A percentile compares a stretch with the other conserved stretches of the same genome.
phyloP scores from a whole-genome alignment of 192 early-diverging fungal species.

The Gonapodya sp. region DNA sequence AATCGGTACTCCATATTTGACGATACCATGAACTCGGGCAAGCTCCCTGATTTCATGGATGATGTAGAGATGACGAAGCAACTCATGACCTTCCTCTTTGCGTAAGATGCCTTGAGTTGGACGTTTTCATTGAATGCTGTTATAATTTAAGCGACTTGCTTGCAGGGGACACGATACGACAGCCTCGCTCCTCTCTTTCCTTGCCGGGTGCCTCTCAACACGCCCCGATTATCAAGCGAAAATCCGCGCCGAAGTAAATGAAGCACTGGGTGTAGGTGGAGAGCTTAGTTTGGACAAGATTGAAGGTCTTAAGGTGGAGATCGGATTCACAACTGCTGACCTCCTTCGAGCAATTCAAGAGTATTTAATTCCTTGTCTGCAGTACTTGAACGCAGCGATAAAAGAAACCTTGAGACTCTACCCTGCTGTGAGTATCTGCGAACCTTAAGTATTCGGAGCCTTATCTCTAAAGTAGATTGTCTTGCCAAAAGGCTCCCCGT shows the following conservation, averaged over 20 bases:
- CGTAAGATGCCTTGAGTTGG: not conserved
- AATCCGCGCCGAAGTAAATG: not conserved
- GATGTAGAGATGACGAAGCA: not conserved
- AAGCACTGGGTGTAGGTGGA: not conserved
- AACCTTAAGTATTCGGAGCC: not conserved
- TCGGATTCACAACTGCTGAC: too few species aligned
- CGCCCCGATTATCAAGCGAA: not conserved
- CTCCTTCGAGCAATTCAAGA: too few species aligned
- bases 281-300: slow-evolving; percentile 3
- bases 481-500: too few species aligned
- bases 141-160: not conserved
- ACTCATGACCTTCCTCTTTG: slow-evolving; percentile 6
- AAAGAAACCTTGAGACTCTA: slow-evolving; percentile 5
- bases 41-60: not conserved
- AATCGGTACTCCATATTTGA: not conserved
- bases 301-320: not conserved
- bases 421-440: slow-evolving; percentile 10
- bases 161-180: slow-evolving; percentile 1
- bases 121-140: not conserved
- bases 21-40: not conserved
- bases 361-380: too few species aligned
- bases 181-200: not conserved
- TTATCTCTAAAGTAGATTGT: not conserved
- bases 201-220: not conserved
- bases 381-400: slow-evolving; percentile 1